Evolutionary conservation across 352 stramenopile species (phyloP).

Genomic region (Phytophthora megakarya): DNA sequence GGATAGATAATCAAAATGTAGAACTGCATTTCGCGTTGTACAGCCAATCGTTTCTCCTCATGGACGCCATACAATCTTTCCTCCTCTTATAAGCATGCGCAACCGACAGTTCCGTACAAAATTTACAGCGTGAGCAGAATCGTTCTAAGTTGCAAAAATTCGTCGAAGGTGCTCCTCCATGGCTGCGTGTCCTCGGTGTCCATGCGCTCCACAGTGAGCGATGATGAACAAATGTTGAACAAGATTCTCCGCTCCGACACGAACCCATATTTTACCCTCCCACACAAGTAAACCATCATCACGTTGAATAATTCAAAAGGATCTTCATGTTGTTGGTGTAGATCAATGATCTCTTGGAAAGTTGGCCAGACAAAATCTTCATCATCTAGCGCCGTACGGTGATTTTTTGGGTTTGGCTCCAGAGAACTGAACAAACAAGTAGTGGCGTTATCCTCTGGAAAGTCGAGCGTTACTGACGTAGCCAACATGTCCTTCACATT

Average conservation of each 20-base stretch:
- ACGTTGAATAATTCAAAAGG: too few species aligned
- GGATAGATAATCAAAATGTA: not conserved
- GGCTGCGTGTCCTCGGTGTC: not conserved
- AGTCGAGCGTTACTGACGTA: too few species aligned
- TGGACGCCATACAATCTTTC: too few species aligned
- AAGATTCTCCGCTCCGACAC: not conserved
- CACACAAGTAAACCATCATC: too few species aligned
- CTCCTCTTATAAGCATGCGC: too few species aligned
- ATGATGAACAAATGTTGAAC: not conserved
- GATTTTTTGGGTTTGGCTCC: too few species aligned
- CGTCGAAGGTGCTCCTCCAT: not conserved
- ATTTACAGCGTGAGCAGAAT: not conserved
- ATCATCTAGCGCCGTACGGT: too few species aligned
- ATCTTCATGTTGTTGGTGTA: not conserved
- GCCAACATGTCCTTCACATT: too few species aligned
- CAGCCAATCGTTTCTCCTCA: not conserved
- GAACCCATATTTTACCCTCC: not conserved
- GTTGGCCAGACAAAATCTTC: not conserved
- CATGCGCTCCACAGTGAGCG: not conserved
- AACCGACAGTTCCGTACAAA: slow-evolving; percentile 10
- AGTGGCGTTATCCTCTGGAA: too few species aligned
- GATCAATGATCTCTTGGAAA: not conserved
- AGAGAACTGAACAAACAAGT: too few species aligned
- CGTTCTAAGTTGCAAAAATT: slow-evolving; percentile 1
- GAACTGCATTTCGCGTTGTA: not conserved